phyloP scores from a whole-genome alignment of 805 yeast species.

The Pichia californica region DNA sequence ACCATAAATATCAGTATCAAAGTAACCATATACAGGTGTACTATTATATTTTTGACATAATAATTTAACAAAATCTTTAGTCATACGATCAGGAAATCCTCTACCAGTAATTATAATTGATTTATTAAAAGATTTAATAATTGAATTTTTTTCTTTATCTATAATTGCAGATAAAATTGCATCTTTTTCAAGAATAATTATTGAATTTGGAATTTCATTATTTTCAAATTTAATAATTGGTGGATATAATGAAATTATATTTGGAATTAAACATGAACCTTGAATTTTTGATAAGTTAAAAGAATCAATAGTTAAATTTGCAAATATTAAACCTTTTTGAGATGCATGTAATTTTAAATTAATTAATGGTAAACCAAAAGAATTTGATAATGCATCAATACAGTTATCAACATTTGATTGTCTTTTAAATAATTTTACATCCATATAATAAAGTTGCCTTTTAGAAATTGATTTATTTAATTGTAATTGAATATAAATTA shows the following conservation, averaged over 20 bases:
- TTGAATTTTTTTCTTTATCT: neutral
- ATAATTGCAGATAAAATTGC: slow-evolving; percentile 37
- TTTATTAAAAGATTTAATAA: neutral
- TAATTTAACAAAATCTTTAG: slow-evolving; percentile 33
- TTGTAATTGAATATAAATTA: slow-evolving; percentile 15
- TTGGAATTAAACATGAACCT: slow-evolving; percentile 33
- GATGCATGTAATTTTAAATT: slow-evolving; percentile 42
- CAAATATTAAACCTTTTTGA: slow-evolving; percentile 51
- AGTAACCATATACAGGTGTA: slow-evolving; percentile 39
- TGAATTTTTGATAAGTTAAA: neutral
- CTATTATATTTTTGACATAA: slow-evolving; percentile 18
- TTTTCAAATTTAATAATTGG: neutral
- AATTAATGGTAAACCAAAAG: slow-evolving; percentile 34
- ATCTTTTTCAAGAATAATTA: slow-evolving; percentile 47
- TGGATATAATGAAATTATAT: too few species aligned
- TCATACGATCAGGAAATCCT: slow-evolving; percentile 59
- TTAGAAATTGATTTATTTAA: slow-evolving; percentile 30
- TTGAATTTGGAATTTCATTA: slow-evolving; percentile 19
- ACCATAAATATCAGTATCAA: slow-evolving; percentile 66
- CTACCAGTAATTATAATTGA: slow-evolving; percentile 46
- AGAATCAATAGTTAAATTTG: slow-evolving; percentile 12
- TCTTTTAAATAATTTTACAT: slow-evolving; percentile 42
- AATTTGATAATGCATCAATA: slow-evolving; percentile 32
- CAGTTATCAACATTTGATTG: slow-evolving; percentile 38
- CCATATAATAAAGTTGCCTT: slow-evolving; percentile 54